phyloP scores from a whole-genome alignment of 148 eudicot genomes.

The Amaranthus hypochondriacus region DNA sequence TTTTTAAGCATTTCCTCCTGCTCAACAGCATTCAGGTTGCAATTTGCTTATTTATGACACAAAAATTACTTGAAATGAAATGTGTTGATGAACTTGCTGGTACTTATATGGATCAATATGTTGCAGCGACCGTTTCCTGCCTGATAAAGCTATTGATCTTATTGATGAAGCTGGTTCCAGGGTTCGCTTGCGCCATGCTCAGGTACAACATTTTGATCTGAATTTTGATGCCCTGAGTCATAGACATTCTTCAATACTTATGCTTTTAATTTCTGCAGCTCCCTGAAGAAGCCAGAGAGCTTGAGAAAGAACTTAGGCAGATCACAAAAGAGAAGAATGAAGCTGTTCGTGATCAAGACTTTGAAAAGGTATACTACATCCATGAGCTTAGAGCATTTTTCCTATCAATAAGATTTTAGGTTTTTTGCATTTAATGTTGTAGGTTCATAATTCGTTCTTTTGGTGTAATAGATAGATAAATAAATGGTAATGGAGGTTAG shows the following conservation, averaged over 20 bases:
- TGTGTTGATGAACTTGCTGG: neutral
- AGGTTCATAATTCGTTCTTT: neutral
- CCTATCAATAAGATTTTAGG: neutral
- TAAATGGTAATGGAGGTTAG: too few relatives aligned
- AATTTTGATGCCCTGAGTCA: neutral
- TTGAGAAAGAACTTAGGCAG: constrained; percentile 80
- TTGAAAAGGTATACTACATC: constrained; percentile 64
- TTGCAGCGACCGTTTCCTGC: constrained; percentile 73
- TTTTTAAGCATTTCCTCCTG: too few relatives aligned
- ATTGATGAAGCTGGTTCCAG: constrained; percentile 91
- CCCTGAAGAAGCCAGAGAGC: constrained; percentile 88
- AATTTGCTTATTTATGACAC: too few relatives aligned
- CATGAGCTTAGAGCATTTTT: neutral
- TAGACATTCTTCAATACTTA: neutral
- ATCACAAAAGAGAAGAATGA: constrained; percentile 78
- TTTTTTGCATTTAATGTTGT: neutral
- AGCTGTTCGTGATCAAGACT: constrained; percentile 77
- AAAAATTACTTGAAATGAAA: too few relatives aligned
- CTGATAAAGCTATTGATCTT: constrained; percentile 89
- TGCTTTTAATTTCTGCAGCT: constrained; percentile 40
- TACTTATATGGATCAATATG: constrained; percentile 4
- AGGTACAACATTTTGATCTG: constrained; percentile 31
- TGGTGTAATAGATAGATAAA: neutral
- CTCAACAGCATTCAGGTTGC: too few relatives aligned
- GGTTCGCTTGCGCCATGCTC: constrained; percentile 73